Evolutionary conservation across 2,329 filamentous ascomycete genomes (phyloP).

Genomic region (Clonostachys chloroleuca): DNA sequence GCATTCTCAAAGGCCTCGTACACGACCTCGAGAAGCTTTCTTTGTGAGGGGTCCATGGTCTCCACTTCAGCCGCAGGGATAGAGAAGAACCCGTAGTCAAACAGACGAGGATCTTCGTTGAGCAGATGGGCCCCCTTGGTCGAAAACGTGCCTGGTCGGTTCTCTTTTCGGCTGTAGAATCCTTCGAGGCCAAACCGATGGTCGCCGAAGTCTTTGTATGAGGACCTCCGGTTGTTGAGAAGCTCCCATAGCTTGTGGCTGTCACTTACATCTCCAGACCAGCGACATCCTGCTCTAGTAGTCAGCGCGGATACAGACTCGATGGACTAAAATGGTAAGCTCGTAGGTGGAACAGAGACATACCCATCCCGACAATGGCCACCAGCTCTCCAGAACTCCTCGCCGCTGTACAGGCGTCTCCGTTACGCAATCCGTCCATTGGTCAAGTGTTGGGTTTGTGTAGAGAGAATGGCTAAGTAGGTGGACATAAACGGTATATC

Average conservation of each 20-base stretch:
- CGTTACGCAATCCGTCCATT: too few species aligned
- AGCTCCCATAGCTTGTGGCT: background rate
- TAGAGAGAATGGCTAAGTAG: background rate
- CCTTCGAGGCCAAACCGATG: background rate
- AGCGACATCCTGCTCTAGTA: background rate
- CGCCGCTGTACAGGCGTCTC: too few species aligned
- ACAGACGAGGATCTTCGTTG: constrained; percentile 1
- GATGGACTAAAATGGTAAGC: background rate
- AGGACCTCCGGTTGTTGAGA: background rate
- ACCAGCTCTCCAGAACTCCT: background rate
- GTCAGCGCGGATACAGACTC: background rate
- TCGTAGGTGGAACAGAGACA: background rate
- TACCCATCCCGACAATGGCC: constrained; percentile 2
- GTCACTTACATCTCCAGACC: background rate
- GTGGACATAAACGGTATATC: background rate
- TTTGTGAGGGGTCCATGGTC: constrained; percentile 7
- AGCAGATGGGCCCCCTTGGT: constrained; percentile 2
- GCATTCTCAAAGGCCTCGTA: constrained; percentile 31
- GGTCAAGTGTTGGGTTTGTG: background rate
- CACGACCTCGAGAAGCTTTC: constrained; percentile 12
- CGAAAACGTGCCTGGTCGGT: background rate
- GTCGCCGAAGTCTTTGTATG: background rate
- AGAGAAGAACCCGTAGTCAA: constrained; percentile 6
- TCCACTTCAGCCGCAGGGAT: constrained; percentile 2
- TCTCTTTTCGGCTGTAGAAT: background rate